Base-by-base conservation (phyloP, 441 rosid species). In the Euphorbia celastroides region DNA sequence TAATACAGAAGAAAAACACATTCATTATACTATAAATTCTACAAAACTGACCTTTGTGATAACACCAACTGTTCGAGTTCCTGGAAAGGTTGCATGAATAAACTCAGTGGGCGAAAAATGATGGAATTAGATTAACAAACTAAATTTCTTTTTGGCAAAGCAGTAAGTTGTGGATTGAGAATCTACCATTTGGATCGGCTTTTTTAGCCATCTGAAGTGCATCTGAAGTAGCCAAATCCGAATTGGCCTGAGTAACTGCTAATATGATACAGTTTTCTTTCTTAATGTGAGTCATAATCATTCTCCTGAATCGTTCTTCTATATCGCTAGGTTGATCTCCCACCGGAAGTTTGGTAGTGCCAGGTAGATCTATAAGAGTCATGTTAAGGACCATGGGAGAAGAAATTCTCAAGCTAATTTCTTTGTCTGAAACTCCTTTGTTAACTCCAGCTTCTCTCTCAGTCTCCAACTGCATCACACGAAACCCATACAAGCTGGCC, bases 191-290 rank as follows among this genome's bases (percentile, higher is more conserved):
- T 36, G 97, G 95, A 74, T 88, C 93, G 16, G 83, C 97, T 19
- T 54, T 75, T 79, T 72, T 77, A 19, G 97, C 93, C 63, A 90
- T 75, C 67, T 90, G 85, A 60, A 90, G 84, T 1, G 93, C 91
- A 79, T 88, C 97, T 7, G 95, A 90, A 64, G 81, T 90, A 3
- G 93, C 91, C 73, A 90, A 78, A 86, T 90, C 97, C 6, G 90
- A 78, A 81, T 88, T 90, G 0, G 95, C 97, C 0, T 91, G 89
- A 62, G 84, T 75, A 68, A 90, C 89, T 28, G 97, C 95, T 31
- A 90, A 69, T 57, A 90, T 90, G 68, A 90, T 66, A 67, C 88
- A 88, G 65, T 79, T 90, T 75, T 75, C 64, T 46, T 73, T 57
- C 52, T 32, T 80, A 62, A 86, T 83, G 66, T 79, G 50, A 36